These are phyloP conservation scores for Russula olivacea DNA, from an alignment of 768 basidiomycete genomes.

Conservation along the genomic window DNA sequence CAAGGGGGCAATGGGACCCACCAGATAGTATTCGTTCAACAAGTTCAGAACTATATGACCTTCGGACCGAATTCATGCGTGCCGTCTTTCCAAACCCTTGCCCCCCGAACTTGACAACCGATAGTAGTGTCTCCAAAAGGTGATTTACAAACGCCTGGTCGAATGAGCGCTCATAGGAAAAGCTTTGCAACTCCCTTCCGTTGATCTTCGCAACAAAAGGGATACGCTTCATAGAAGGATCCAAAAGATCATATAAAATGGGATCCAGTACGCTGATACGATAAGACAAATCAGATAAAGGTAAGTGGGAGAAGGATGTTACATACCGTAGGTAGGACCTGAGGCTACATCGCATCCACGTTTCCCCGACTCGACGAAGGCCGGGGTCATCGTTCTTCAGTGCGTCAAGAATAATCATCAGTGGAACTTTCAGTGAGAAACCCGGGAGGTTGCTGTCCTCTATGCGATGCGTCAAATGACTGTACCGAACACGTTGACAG, in stretches of 20 bases:
- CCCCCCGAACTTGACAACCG: constrained; percentile 80
- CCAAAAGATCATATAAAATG: constrained; percentile 68
- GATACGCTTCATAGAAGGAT: constrained; percentile 56
- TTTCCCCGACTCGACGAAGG: constrained; percentile 77
- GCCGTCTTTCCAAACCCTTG: constrained; percentile 80
- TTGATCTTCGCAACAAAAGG: constrained; percentile 47
- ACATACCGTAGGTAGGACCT: constrained; percentile 83
- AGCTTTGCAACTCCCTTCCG: constrained; percentile 62
- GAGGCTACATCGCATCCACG: constrained; percentile 94
- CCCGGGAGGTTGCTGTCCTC: constrained; percentile 82
- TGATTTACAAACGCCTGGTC: constrained; percentile 72
- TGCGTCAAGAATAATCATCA: constrained; percentile 83
- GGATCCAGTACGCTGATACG: constrained; percentile 78
- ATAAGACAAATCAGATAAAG: constrained; percentile 9
- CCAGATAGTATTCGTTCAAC: constrained; percentile 55
- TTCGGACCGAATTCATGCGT: constrained; percentile 53
- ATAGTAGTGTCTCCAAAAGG: constrained; percentile 69
- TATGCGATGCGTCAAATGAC: constrained; percentile 30
- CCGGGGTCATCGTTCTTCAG: constrained; percentile 70
- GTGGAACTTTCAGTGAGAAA: constrained; percentile 73
- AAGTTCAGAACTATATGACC: constrained; percentile 59
- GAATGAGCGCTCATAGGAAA: constrained; percentile 64
- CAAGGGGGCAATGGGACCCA: constrained; percentile 32
- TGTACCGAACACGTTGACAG: neutral
- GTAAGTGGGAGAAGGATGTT: neutral